These are phyloP conservation scores for Phoma herbarum DNA, from an alignment of 2,329 filamentous ascomycete genomes.

Conservation along the genomic window DNA sequence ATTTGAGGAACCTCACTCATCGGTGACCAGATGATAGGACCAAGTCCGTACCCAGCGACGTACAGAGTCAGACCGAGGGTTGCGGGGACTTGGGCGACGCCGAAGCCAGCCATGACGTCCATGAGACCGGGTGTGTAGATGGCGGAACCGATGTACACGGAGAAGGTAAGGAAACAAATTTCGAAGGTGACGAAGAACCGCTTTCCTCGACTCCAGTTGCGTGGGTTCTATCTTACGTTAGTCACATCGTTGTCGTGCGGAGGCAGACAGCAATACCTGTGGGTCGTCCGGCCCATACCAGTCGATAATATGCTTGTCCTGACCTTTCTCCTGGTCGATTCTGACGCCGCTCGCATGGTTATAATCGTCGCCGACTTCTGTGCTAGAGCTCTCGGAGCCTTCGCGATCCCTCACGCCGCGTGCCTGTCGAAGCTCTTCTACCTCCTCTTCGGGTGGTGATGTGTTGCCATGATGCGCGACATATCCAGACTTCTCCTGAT, in stretches of 20 bases:
- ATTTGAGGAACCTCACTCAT: constrained; percentile 60
- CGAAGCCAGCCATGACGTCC: constrained; percentile 63
- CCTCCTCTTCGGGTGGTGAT: constrained; percentile 46
- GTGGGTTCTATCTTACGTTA: constrained; percentile 51
- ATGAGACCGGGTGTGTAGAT: constrained; percentile 58
- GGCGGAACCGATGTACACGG: constrained; percentile 62
- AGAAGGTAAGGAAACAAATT: constrained; percentile 60
- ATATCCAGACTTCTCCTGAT: constrained; percentile 60
- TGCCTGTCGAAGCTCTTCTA: constrained; percentile 30
- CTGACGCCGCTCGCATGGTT: constrained; percentile 52
- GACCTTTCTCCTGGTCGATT: constrained; percentile 63
- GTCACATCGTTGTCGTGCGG: background rate
- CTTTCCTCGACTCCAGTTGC: constrained; percentile 57
- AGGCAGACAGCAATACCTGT: constrained; percentile 32
- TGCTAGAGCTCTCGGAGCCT: constrained; percentile 24
- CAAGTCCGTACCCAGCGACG: constrained; percentile 44
- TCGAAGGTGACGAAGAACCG: constrained; percentile 57
- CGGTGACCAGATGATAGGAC: constrained; percentile 51
- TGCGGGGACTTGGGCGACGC: constrained; percentile 59
- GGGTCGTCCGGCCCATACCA: constrained; percentile 62
- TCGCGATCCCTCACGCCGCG: constrained; percentile 23
- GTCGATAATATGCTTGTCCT: constrained; percentile 59
- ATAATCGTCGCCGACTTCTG: constrained; percentile 26
- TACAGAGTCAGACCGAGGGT: constrained; percentile 55
- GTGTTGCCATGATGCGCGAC: constrained; percentile 58